Evolutionary conservation across 345 rosid species (phyloP), one percentile per base, ranked within the genome.

Genomic region (Camelina sativa): DNA sequence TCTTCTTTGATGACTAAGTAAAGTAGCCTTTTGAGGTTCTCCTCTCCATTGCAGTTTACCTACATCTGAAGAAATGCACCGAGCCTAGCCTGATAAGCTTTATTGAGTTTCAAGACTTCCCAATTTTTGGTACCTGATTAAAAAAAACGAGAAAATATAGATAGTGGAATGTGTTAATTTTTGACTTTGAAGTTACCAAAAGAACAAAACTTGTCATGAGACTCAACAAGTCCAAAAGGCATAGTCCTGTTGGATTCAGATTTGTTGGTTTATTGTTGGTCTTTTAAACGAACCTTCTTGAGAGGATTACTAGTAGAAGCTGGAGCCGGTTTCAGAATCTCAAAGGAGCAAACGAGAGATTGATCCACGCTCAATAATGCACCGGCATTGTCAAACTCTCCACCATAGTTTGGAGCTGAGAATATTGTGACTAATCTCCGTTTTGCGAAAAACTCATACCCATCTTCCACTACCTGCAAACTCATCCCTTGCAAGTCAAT

Each of bases 381-480:
- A 65, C 98, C 99, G 1, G 93, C 99, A 78, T 96, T 92, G 82
- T 96, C 97, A 74, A 96, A 96, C 81, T 96, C 99, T 54, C 99
- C 99, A 10, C 98, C 99, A 67, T 96, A 96, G 87, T 96, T 96
- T 53, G 99, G 95, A 57, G 99, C 99, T 15, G 99, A 96, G 82
- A 96, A 96, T 62, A 96, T 91, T 0, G 97, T 96, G 38, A 96
- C 99, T 75, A 96, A 79, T 74, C 85, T 85, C 78, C 97, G 78
- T 71, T 85, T 88, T 0, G 97, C 98, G 13, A 96, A 96, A 68
- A 96, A 96, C 82, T 96, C 97, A 1, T 96, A 92, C 12, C 99
- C 98, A 40, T 96, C 99, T 82, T 96, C 99, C 80, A 96, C 99
- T 61, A 92, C 98, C 99, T 96, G 84, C 66, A 78, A 73, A 50